Conservation (phyloP, 352 stramenopile genomes). For the Aphanomyces astaci region DNA sequence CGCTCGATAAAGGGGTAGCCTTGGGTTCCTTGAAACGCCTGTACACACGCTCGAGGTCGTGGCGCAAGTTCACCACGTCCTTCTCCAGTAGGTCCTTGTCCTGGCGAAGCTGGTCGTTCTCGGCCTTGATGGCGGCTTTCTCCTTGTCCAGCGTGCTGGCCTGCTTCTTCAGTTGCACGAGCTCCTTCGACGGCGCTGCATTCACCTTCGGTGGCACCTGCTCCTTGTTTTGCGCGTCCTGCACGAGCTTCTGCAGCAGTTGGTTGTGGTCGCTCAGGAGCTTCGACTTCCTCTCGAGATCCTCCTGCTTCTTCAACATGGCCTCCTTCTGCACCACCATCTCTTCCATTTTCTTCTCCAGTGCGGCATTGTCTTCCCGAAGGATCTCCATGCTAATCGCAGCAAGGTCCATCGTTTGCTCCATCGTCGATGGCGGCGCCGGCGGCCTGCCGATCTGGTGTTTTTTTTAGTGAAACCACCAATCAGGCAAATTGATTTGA, state of each 20-base stretch:
- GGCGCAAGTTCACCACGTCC: neutral
- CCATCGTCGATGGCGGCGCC: no score
- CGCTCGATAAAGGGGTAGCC: neutral
- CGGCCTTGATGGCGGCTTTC: neutral
- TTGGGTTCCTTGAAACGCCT: conserved; percentile 1
- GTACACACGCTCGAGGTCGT: conserved; percentile 10
- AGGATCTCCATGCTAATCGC: conserved; percentile 13
- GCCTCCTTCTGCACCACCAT: neutral
- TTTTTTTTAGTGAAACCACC: neutral
- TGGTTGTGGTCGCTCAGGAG: neutral
- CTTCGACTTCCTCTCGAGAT: neutral
- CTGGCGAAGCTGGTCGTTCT: conserved; percentile 4
- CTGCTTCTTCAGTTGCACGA: neutral
- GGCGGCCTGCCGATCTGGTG: neutral
- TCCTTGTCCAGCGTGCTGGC: neutral
- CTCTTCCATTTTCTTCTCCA: conserved; percentile 1
- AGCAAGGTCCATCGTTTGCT: neutral
- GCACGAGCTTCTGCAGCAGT: neutral
- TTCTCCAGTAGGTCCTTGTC: conserved; percentile 8
- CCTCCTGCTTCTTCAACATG: neutral
- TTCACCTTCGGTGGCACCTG: neutral
- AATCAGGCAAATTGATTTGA: neutral
- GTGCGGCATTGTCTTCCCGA: conserved; percentile 13
- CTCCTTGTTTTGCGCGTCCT: neutral
- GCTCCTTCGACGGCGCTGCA: neutral